Conservation (phyloP, 1,284 basidiomycete genomes). For the Erythrobasidium hasegawianum region DNA sequence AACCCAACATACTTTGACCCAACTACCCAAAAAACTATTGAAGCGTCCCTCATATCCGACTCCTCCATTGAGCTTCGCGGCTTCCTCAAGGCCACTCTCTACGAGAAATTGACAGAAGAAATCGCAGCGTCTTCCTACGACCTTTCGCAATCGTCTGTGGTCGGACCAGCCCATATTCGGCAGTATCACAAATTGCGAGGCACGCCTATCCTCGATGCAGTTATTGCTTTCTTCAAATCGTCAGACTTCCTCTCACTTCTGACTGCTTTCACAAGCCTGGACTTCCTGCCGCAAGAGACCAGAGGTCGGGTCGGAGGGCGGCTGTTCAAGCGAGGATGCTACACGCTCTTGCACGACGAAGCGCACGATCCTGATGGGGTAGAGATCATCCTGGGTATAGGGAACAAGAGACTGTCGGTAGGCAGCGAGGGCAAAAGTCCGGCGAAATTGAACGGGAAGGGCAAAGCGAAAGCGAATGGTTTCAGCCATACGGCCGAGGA, state of each 20-base stretch:
- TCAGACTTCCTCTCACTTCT: background rate
- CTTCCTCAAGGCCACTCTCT: slow-evolving; percentile 15
- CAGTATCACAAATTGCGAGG: background rate
- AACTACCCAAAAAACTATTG: background rate
- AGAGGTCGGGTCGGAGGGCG: background rate
- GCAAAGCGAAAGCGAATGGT: background rate
- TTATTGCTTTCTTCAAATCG: background rate
- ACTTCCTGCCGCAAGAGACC: background rate
- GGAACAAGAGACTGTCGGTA: background rate
- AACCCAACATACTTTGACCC: slow-evolving; percentile 5
- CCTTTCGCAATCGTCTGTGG: background rate
- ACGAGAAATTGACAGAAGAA: background rate
- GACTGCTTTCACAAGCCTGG: background rate
- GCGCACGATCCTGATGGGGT: slow-evolving; percentile 19
- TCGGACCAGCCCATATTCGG: slow-evolving; percentile 11
- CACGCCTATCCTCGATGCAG: background rate
- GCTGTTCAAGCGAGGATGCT: background rate
- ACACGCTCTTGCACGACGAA: slow-evolving; percentile 28
- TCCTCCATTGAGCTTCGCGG: slow-evolving; percentile 8
- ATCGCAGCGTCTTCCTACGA: slow-evolving; percentile 1
- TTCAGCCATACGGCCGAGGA: background rate
- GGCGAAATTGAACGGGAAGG: background rate
- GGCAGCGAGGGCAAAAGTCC: background rate
- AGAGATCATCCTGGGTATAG: slow-evolving; percentile 12
- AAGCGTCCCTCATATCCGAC: background rate